These are phyloP conservation scores for Aspergillus floridensis DNA, from an alignment of 2,329 filamentous ascomycete genomes.

Conservation along the genomic window DNA sequence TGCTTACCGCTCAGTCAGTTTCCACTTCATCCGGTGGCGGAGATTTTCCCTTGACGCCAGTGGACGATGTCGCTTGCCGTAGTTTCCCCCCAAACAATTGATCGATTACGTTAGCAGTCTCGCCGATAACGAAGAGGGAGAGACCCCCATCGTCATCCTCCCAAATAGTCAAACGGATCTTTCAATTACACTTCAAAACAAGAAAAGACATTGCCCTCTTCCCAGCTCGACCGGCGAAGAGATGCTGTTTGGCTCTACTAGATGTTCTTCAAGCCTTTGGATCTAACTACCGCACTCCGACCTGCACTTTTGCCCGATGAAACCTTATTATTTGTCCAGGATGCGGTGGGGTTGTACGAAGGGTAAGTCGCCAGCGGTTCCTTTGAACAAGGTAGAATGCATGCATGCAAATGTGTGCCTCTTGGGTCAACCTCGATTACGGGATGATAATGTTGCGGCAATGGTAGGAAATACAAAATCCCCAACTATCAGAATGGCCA, in stretches of 20 bases:
- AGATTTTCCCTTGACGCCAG: constrained; percentile 9
- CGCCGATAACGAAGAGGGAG: constrained; percentile 3
- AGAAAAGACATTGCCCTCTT: constrained; percentile 4
- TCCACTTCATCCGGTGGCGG: constrained; percentile 9
- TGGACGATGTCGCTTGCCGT: constrained; percentile 4
- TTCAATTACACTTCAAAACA: too few species aligned
- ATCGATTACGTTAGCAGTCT: constrained; percentile 11
- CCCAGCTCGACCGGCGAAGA: constrained; percentile 13
- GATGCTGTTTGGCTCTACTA: constrained; percentile 52
- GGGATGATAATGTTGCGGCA: constrained; percentile 19
- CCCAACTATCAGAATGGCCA: constrained; percentile 92
- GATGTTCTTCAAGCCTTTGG: constrained; percentile 96
- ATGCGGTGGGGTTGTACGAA: constrained; percentile 95
- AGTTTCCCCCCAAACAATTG: not conserved
- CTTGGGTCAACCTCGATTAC: not conserved
- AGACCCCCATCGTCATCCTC: not conserved
- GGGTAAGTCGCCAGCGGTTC: constrained; percentile 61
- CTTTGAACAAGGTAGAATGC: constrained; percentile 7
- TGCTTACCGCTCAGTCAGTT: not conserved
- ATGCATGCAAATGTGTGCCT: not conserved
- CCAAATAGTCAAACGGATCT: not conserved
- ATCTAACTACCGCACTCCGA: constrained; percentile 93
- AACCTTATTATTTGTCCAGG: constrained; percentile 91
- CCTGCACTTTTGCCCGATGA: constrained; percentile 91
- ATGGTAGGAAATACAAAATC: constrained; percentile 82